phyloP scores from a whole-genome alignment of 345 rosid species.

The Hypericum androsaemum region DNA sequence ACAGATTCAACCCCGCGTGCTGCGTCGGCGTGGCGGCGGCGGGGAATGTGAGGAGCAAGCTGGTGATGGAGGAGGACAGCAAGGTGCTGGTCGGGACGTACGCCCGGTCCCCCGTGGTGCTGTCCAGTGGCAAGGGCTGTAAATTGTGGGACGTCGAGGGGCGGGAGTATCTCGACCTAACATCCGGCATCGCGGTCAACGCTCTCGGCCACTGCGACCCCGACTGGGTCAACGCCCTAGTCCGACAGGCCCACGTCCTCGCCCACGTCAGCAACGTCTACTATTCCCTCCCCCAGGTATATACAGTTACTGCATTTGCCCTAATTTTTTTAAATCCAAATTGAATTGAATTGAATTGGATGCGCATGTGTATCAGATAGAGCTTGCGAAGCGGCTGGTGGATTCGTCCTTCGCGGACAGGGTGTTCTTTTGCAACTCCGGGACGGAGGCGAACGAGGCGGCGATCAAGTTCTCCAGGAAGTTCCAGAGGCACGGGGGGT shows the following conservation, averaged over 20 bases:
- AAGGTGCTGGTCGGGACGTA: slow-evolving; percentile 63
- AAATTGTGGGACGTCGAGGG: slow-evolving; percentile 73
- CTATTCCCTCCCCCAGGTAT: slow-evolving; percentile 70
- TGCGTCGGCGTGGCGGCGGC: slow-evolving; percentile 21
- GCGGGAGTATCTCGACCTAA: slow-evolving; percentile 63
- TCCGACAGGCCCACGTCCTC: slow-evolving; percentile 55
- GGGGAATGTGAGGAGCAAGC: slow-evolving; percentile 25
- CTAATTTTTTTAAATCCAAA: neutral
- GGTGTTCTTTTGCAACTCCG: slow-evolving; percentile 79
- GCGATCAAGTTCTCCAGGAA: slow-evolving; percentile 90
- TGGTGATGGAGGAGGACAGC: slow-evolving; percentile 53
- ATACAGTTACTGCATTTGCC: neutral
- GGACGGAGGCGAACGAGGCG: slow-evolving; percentile 95
- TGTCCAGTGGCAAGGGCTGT: slow-evolving; percentile 61
- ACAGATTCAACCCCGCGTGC: slow-evolving; percentile 1
- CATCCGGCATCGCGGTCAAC: slow-evolving; percentile 79
- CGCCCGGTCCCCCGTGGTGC: slow-evolving; percentile 66
- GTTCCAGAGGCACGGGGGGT: slow-evolving; percentile 56
- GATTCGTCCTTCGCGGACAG: slow-evolving; percentile 69
- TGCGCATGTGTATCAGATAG: slow-evolving; percentile 35
- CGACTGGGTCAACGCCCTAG: slow-evolving; percentile 68
- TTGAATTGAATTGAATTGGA: neutral
- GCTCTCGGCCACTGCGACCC: slow-evolving; percentile 73
- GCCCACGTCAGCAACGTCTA: slow-evolving; percentile 76
- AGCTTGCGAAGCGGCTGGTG: slow-evolving; percentile 72